Conservation (phyloP, 1,284 basidiomycete genomes). For the Microbotryomycetes sp. region DNA sequence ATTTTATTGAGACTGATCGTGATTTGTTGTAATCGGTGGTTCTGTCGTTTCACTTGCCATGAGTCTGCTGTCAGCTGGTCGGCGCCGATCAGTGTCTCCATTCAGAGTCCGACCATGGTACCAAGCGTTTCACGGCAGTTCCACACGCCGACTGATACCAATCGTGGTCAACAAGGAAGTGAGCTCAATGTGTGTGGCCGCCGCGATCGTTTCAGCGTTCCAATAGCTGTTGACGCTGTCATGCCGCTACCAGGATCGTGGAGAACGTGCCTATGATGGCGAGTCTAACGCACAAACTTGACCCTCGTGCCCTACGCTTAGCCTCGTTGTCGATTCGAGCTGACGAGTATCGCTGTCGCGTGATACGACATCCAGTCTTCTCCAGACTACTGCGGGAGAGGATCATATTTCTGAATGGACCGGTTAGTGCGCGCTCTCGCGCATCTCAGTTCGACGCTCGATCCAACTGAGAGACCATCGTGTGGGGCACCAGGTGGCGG, state of each 20-base stretch:
- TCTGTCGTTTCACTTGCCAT: no score
- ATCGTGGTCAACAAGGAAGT: constrained; percentile 92
- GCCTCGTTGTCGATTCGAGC: no score
- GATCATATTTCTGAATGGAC: constrained; percentile 88
- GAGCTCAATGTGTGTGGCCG: no score
- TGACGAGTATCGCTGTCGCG: no score
- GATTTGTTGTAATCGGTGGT: no score
- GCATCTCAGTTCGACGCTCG: background rate
- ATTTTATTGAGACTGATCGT: background rate
- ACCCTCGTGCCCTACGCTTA: background rate
- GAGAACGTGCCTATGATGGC: constrained; percentile 79
- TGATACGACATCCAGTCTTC: constrained; percentile 62
- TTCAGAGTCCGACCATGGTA: no score
- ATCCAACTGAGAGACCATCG: no score
- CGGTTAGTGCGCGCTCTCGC: constrained; percentile 57
- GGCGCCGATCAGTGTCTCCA: no score
- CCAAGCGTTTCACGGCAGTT: no score
- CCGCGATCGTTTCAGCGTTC: background rate
- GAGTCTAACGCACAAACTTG: background rate
- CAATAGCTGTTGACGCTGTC: constrained; percentile 11
- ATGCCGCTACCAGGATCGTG: constrained; percentile 59
- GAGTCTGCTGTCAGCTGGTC: no score
- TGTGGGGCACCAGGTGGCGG: constrained; percentile 68
- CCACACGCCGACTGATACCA: constrained; percentile 73
- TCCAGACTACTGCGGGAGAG: constrained; percentile 81